These are phyloP conservation scores for Lavandula angustifolia DNA, from an alignment of 257 asterid genomes.

Conservation along the genomic window DNA sequence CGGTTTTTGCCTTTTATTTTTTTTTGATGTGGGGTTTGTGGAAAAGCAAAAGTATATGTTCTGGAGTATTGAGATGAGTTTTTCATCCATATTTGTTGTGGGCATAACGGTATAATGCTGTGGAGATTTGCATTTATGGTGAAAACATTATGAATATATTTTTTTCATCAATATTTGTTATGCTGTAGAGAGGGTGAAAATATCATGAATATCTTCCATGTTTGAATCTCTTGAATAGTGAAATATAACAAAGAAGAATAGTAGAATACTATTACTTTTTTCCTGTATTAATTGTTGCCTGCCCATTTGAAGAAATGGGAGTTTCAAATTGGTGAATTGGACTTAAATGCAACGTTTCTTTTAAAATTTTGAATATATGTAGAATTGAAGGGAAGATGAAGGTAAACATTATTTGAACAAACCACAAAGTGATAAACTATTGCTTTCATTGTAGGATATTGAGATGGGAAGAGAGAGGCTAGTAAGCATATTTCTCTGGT, in stretches of 20 bases:
- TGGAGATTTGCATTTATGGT: constrained; percentile 20
- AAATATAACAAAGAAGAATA: constrained; percentile 6
- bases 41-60: constrained; percentile 2
- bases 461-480: constrained; percentile 42
- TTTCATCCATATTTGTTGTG: not conserved
- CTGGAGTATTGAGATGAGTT: constrained; percentile 4
- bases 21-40: constrained; percentile 4
- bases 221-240: constrained; percentile 11
- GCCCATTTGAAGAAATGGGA: not conserved
- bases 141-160: constrained; percentile 4
- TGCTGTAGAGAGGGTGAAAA: constrained; percentile 19
- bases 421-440: not conserved
- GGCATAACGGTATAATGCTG: not conserved
- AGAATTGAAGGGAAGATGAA: not conserved
- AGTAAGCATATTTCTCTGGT: constrained; percentile 33
- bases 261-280: not conserved
- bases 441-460: constrained; percentile 34
- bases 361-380: not conserved
- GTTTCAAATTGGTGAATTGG: not conserved
- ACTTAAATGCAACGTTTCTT: not conserved
- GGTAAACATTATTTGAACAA: not conserved
- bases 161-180: not conserved
- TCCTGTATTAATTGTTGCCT: not conserved
- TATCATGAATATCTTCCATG: not conserved
- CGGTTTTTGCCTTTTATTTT: not conserved